phyloP scores from a whole-genome alignment of 2,329 filamentous ascomycete species.

The Hypoxylon sp. region DNA sequence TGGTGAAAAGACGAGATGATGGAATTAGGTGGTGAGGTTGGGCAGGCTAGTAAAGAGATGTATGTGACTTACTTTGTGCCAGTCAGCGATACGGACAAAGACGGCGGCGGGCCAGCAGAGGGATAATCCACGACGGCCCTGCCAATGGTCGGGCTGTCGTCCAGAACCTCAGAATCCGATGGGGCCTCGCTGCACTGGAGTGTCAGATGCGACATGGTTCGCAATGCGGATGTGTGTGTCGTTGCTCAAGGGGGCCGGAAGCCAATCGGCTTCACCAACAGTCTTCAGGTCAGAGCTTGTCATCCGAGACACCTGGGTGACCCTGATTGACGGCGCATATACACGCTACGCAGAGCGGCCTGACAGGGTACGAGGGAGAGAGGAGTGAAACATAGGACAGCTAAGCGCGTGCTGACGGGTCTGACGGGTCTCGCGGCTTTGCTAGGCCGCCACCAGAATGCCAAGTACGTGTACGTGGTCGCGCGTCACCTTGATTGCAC shows the following conservation, averaged over 20 bases:
- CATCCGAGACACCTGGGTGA: conserved; percentile 52
- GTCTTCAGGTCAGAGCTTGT: conserved; percentile 48
- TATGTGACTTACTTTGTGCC: conserved; percentile 29
- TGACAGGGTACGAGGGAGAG: conserved; percentile 32
- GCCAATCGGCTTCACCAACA: conserved; percentile 44
- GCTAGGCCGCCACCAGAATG: conserved; percentile 17
- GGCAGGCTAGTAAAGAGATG: conserved; percentile 3
- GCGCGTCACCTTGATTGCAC: background rate
- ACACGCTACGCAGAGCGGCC: too few species aligned
- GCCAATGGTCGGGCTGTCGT: conserved; percentile 59
- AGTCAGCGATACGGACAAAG: conserved; percentile 36
- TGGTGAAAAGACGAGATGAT: background rate
- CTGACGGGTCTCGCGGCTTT: too few species aligned
- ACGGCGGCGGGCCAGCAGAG: conserved; percentile 38
- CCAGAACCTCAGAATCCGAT: conserved; percentile 46
- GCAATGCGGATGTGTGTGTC: conserved; percentile 49
- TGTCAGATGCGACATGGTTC: conserved; percentile 63
- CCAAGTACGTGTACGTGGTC: background rate
- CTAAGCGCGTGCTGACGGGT: conserved; percentile 35
- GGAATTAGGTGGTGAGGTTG: conserved; percentile 1
- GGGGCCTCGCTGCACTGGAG: conserved; percentile 55
- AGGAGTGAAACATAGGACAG: conserved; percentile 26
- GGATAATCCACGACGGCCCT: conserved; percentile 46
- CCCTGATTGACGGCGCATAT: conserved; percentile 60
- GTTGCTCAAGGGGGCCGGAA: conserved; percentile 35